These are phyloP conservation scores for Alternaria sp. DNA, from an alignment of 2,329 filamentous ascomycete genomes.

Conservation along the genomic window DNA sequence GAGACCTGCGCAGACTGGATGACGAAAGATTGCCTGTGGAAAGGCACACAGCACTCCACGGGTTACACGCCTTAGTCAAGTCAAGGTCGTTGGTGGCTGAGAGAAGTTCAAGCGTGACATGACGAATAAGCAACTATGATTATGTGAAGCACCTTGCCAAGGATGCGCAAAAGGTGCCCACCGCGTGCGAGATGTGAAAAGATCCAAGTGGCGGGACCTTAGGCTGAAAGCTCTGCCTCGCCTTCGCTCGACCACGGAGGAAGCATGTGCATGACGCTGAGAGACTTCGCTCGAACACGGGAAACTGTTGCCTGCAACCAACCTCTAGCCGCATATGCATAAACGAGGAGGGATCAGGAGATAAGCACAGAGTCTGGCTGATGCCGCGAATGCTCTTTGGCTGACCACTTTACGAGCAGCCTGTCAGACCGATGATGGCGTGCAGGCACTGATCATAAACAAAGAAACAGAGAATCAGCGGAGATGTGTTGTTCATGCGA, in stretches of 20 bases:
- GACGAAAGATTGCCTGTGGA: conserved; percentile 3
- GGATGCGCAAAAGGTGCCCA: conserved; percentile 5
- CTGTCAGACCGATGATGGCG: conserved; percentile 25
- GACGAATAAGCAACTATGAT: background rate
- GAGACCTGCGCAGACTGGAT: conserved; percentile 18
- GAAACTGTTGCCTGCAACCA: conserved; percentile 45
- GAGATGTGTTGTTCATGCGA: conserved; percentile 18
- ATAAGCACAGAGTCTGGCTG: conserved; percentile 26
- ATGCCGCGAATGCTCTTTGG: conserved; percentile 32
- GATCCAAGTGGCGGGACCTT: conserved; percentile 30
- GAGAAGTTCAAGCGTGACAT: background rate
- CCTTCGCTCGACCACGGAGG: conserved; percentile 14
- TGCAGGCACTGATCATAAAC: conserved; percentile 17
- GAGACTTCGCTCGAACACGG: conserved; percentile 39
- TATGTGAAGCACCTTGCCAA: conserved; percentile 1
- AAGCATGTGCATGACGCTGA: conserved; percentile 14
- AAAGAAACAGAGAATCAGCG: conserved; percentile 11
- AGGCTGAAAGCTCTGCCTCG: conserved; percentile 23
- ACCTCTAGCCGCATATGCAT: conserved; percentile 52
- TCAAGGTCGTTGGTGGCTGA: background rate
- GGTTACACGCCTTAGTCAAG: background rate
- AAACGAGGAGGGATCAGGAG: conserved; percentile 38
- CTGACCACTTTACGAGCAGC: conserved; percentile 27
- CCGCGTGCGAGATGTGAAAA: conserved; percentile 8
- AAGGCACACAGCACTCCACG: background rate